A percentile compares a stretch with the other conserved stretches of the same genome.
Conservation (phyloP, 768 basidiomycete genomes). For the Lentinula edodes region DNA sequence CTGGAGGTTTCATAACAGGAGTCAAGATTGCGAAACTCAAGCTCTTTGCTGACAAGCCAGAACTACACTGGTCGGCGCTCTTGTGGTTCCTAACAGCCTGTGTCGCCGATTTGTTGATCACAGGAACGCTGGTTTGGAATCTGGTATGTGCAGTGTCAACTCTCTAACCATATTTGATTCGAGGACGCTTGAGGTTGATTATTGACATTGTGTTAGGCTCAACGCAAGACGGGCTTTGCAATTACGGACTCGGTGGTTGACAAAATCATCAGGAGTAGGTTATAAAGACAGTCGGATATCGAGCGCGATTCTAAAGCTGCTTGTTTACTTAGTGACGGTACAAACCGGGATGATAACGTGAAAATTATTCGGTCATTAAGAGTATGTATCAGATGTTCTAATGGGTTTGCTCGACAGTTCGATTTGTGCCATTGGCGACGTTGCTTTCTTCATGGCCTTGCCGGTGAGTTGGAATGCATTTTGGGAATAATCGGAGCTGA, state of each 20-base stretch:
- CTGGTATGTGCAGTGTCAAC: neutral
- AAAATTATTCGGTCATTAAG: neutral
- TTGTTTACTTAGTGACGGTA: neutral
- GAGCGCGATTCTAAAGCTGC: neutral
- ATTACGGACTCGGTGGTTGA: conserved; percentile 4
- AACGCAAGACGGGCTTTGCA: conserved; percentile 4
- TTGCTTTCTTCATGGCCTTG: conserved; percentile 37
- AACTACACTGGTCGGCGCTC: conserved; percentile 4
- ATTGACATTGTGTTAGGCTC: neutral
- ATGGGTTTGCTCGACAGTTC: conserved; percentile 16
- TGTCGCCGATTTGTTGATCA: conserved; percentile 3
- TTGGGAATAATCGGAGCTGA: neutral
- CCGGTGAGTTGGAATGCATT: conserved; percentile 19
- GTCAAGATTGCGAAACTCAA: neutral
- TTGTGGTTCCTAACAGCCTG: conserved; percentile 5
- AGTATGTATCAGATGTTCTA: neutral
- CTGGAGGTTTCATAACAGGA: neutral
- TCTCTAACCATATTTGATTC: neutral
- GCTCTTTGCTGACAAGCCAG: conserved; percentile 4
- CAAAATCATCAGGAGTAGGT: conserved; percentile 5
- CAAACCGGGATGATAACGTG: conserved; percentile 6
- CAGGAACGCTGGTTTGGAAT: neutral
- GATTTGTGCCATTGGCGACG: conserved; percentile 34
- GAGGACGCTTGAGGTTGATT: neutral
- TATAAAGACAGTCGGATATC: neutral